Percentiles rank a stretch among this genome's conserved stretches.
Evolutionary conservation across 1,139 yeast species (phyloP).

Genomic region (Taphrina communis): DNA sequence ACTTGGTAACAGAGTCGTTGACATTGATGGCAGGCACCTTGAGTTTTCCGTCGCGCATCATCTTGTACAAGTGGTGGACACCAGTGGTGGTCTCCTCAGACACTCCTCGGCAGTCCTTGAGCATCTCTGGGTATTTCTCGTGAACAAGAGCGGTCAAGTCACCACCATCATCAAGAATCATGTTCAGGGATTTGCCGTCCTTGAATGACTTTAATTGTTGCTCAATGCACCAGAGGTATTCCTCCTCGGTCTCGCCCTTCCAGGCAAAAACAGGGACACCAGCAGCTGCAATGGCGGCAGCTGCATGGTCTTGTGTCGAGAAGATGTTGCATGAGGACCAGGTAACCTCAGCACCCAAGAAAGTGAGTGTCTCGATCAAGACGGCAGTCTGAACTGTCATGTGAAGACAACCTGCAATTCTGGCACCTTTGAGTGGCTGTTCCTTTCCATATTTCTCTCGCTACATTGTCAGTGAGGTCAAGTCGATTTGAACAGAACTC

Average conservation of each 20-base stretch:
- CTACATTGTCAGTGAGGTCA: conserved; percentile 11
- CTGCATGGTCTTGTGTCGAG: conserved; percentile 77
- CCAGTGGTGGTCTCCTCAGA: conserved; percentile 99
- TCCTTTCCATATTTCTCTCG: conserved; percentile 88
- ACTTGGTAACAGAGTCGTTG: conserved; percentile 98
- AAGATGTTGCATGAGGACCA: conserved; percentile 99
- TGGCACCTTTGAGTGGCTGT: conserved; percentile 98
- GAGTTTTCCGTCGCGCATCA: conserved; percentile 85
- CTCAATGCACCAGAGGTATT: conserved; percentile 99
- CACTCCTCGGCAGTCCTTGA: conserved; percentile 91
- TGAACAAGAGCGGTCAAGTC: conserved; percentile 97
- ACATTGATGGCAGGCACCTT: conserved; percentile 99
- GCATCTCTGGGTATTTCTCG: conserved; percentile 98
- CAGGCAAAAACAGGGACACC: conserved; percentile 99
- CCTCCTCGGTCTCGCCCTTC: conserved; percentile 99
- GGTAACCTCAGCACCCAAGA: conserved; percentile 99
- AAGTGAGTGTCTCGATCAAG: conserved; percentile 94
- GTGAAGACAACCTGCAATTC: conserved; percentile 94
- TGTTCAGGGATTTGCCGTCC: conserved; percentile 93
- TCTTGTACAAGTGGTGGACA: conserved; percentile 98
- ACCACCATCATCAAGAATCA: conserved; percentile 99
- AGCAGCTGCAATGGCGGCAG: conserved; percentile 99
- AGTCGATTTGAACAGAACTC: not conserved
- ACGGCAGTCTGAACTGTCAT: conserved; percentile 99
- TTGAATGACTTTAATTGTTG: conserved; percentile 99